Base-by-base conservation (phyloP, 163 green algal species). In the Dunaliella salina region DNA sequence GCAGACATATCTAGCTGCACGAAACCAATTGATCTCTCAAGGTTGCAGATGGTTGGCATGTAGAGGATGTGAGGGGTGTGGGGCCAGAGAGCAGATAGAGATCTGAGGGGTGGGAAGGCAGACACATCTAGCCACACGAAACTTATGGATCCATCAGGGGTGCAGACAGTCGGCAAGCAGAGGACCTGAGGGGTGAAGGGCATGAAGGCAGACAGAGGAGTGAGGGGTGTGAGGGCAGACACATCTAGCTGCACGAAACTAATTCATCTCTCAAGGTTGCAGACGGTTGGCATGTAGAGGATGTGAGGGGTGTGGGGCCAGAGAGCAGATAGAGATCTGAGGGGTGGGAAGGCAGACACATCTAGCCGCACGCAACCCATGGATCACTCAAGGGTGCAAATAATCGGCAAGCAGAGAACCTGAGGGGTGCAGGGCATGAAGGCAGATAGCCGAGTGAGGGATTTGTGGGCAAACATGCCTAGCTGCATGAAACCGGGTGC, bases 211-310 rank as follows among this genome's bases (percentile, higher is more conserved):
- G 40, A 50, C 40, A 50, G 40, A 50, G 40, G 8, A 50, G 4
- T 50, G 40, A 50, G 8, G 8, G 40, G 40, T 8, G 8, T 50
- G 40, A 50, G 3, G 40, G 40, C 40, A 50, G 86, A 90, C 4
- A 91, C 83, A 40, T 92, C 87, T 59, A 92, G 80, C 87, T 93
- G 91, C 50, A 93, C 45, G 84, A 93, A 93, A 18, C 89, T 89
- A 33, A 89, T 80, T 15, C 86, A 87, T 22, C 88, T 88, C 69
- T 92, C 89, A 33, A 82, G 30, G 83, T 91, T 88, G 0, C 81
- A 81, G 18, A 93, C 83, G n/a, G 40, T 91, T 30, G 90, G 90
- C 82, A 93, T 80, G 80, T 83, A 93, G n/a, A 93, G 81, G 33
- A 85, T 88, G 46, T 92, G 87, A n/a, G n/a, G n/a, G n/a, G n/a